Conservation (phyloP, 1,139 yeast genomes). For the Sugiyamaella grinbergsii region DNA sequence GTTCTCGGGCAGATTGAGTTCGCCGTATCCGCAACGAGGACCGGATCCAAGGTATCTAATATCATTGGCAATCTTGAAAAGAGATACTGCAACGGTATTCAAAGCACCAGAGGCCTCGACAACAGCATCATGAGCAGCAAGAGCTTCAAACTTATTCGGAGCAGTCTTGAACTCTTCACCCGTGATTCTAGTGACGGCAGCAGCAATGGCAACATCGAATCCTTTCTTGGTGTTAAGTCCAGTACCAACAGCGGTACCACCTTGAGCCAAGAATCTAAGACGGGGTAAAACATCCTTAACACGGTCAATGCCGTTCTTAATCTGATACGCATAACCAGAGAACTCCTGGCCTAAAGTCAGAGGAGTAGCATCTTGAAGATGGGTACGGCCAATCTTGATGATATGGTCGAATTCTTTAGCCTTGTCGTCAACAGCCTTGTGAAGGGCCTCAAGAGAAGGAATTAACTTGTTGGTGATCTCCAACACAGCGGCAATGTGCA, state of each 20-base stretch:
- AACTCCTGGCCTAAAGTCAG: slow-evolving; percentile 97
- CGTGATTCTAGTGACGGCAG: slow-evolving; percentile 75
- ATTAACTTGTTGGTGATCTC: slow-evolving; percentile 75
- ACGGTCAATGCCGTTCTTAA: slow-evolving; percentile 86
- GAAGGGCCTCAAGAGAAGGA: slow-evolving; percentile 77
- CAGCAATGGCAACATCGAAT: slow-evolving; percentile 81
- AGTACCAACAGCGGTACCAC: slow-evolving; percentile 99
- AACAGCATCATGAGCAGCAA: slow-evolving; percentile 98
- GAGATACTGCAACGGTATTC: slow-evolving; percentile 89
- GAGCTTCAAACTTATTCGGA: slow-evolving; percentile 97
- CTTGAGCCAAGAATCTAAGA: slow-evolving; percentile 87
- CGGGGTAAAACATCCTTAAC: slow-evolving; percentile 75
- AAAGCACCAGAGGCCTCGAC: slow-evolving; percentile 98
- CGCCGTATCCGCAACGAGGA: slow-evolving; percentile 99
- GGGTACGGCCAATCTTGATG: slow-evolving; percentile 98
- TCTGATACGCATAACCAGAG: slow-evolving; percentile 92
- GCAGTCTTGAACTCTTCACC: slow-evolving; percentile 91
- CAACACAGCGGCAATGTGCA: slow-evolving; percentile 98
- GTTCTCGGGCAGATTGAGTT: slow-evolving; percentile 90
- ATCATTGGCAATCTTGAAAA: slow-evolving; percentile 96
- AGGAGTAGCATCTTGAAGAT: slow-evolving; percentile 98
- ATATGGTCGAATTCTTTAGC: slow-evolving; percentile 80
- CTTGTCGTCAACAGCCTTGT: slow-evolving; percentile 74
- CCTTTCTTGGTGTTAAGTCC: slow-evolving; percentile 94
- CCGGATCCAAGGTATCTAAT: slow-evolving; percentile 98